Base-by-base conservation (phyloP, 768 basidiomycete species). In the Lyophyllum atratum region DNA sequence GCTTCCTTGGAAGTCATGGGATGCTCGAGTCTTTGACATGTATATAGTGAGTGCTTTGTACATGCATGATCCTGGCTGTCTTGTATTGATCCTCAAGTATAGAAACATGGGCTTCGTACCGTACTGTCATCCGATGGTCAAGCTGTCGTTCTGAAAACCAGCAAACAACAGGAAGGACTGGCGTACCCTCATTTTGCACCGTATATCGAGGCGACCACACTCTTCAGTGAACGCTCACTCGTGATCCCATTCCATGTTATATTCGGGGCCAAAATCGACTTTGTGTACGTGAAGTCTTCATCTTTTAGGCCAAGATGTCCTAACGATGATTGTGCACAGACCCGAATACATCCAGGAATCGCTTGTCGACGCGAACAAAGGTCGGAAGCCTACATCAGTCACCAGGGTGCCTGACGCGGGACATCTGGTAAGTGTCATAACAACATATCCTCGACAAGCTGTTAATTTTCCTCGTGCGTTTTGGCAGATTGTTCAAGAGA, bases 1-100 rank as follows among this genome's bases (percentile, higher is more conserved):
- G 19, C 54, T 60, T 42, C 73, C 71, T 29, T 73, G 71, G 68
- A 67, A 66, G 42, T 31, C 29, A 7, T 74, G 70, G 68, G 69
- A 76, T 53, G 46, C 61, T 15, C 68, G 68, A 21, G 68, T 70
- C 25, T 55, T 72, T 12, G 53, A 62, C 3, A 46, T 68, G 11
- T 73, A 70, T 44, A 33, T 64, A 9, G 73, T 72, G 55, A 60
- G 70, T 62, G 4, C 28, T 10, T 25, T 25, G 4, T 11, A 14
- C 37, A 37, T 15, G 31, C 12, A 24, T 11, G 11, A 25, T 9
- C 14, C 17, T 10, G n/a, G 29, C 43, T 33, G 39, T 31, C 8
- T 0, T 28, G 28, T 15, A 10, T 46, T 42, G 44, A 56, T 37
- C 40, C 37, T 26, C 17, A 39, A 47, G 15, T 39, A 26, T 47